These are phyloP conservation scores for Rheum nobile DNA, from an alignment of 148 eudicot genomes.

Conservation along the genomic window DNA sequence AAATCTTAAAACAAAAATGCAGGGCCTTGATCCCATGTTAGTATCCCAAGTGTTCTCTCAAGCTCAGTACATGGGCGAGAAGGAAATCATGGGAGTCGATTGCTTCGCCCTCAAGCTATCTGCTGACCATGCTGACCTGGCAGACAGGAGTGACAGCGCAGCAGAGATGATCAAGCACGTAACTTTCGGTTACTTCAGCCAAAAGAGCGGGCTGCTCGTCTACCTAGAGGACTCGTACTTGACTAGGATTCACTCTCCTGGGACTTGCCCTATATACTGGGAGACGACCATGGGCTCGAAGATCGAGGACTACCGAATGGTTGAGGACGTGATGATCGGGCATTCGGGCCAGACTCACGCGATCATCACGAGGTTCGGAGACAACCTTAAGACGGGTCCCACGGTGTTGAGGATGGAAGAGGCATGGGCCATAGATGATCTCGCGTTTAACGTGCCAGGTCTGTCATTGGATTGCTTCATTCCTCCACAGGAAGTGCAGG, in stretches of 20 bases:
- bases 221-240: slow-evolving; percentile 86
- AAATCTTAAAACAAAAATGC: not conserved
- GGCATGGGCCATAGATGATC: slow-evolving; percentile 69
- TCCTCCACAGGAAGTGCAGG: slow-evolving; percentile 46
- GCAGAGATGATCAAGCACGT: slow-evolving; percentile 92
- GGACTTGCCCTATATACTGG: slow-evolving; percentile 68
- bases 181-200: slow-evolving; percentile 82
- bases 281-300: slow-evolving; percentile 84
- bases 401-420: slow-evolving; percentile 76
- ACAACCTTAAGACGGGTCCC: slow-evolving; percentile 49
- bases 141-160: slow-evolving; percentile 66
- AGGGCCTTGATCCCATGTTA: slow-evolving; percentile 87
- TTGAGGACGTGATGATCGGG: slow-evolving; percentile 75
- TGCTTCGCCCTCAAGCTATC: slow-evolving; percentile 75
- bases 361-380: slow-evolving; percentile 77
- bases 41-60: slow-evolving; percentile 60
- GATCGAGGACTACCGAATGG: slow-evolving; percentile 63
- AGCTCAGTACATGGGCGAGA: slow-evolving; percentile 93
- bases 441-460: slow-evolving; percentile 83
- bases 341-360: slow-evolving; percentile 71
- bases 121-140: slow-evolving; percentile 59
- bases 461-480: slow-evolving; percentile 76
- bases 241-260: slow-evolving; percentile 80
- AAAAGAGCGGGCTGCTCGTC: slow-evolving; percentile 69
- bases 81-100: slow-evolving; percentile 46